Evolutionary conservation across 495 filamentous ascomycete species (phyloP).

Genomic region (Penicillium odoratum): DNA sequence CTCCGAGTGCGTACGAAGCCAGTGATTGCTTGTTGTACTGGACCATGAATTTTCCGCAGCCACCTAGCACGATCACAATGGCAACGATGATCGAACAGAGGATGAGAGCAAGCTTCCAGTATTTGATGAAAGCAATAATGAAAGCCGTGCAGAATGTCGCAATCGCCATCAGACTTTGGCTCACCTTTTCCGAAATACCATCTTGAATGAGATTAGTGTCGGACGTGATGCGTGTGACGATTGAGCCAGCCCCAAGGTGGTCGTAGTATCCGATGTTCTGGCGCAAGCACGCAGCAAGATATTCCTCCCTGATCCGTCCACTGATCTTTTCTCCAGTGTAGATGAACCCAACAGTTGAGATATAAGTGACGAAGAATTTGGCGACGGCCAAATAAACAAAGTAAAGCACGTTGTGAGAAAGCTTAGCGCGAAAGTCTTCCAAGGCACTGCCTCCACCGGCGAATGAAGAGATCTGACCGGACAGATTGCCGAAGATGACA

Average conservation of each 20-base stretch:
- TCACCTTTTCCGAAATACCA: constrained; percentile 66
- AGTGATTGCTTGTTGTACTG: constrained; percentile 54
- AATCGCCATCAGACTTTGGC: constrained; percentile 53
- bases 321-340: constrained; percentile 58
- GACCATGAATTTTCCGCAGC: constrained; percentile 56
- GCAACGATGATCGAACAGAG: constrained; percentile 59
- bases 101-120: constrained; percentile 38
- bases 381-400: constrained; percentile 63
- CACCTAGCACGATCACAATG: constrained; percentile 62
- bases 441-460: not conserved
- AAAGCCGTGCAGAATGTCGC: constrained; percentile 64
- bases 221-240: constrained; percentile 54
- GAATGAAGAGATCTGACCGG: constrained; percentile 1
- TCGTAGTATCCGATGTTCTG: constrained; percentile 65
- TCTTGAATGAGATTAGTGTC: constrained; percentile 59
- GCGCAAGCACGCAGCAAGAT: constrained; percentile 54
- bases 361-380: constrained; percentile 57
- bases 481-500: not conserved
- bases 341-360: constrained; percentile 51
- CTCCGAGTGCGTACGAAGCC: constrained; percentile 38
- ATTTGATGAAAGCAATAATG: constrained; percentile 61
- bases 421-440: not conserved
- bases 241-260: constrained; percentile 51
- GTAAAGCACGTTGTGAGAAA: constrained; percentile 30
- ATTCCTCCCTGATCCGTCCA: constrained; percentile 57